Evolutionary conservation across 108 stramenopile species (phyloP).

Genomic region (Bacterosira constricta): DNA sequence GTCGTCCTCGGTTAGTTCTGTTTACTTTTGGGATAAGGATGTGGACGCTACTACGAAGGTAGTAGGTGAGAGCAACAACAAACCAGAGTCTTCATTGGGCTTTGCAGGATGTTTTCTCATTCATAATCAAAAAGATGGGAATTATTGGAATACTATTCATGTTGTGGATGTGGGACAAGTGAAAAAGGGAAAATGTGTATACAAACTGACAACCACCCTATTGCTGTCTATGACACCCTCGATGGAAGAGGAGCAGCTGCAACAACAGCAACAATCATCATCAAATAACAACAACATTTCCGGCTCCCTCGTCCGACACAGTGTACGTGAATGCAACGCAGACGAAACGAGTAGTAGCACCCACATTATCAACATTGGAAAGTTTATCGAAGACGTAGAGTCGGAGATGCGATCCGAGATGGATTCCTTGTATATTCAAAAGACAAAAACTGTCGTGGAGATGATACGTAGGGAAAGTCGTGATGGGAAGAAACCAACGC

Average conservation of each 20-base stretch:
- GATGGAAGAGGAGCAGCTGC: background rate
- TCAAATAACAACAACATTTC: slow-evolving; percentile 18
- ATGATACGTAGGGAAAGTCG: slow-evolving; percentile 54
- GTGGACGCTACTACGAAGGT: slow-evolving; percentile 14
- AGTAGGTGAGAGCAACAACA: slow-evolving; percentile 27
- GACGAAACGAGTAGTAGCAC: background rate
- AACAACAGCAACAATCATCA: background rate
- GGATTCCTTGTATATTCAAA: slow-evolving; percentile 89
- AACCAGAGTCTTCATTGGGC: slow-evolving; percentile 8
- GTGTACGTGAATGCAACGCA: slow-evolving; percentile 7
- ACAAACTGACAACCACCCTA: slow-evolving; percentile 86
- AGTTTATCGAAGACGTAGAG: slow-evolving; percentile 94
- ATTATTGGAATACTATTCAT: slow-evolving; percentile 91
- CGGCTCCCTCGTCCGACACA: slow-evolving; percentile 27
- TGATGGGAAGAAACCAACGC: background rate
- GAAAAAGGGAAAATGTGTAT: slow-evolving; percentile 44
- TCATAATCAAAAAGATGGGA: slow-evolving; percentile 53
- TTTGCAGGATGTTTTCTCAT: slow-evolving; percentile 90
- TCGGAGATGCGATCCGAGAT: slow-evolving; percentile 78
- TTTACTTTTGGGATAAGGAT: slow-evolving; percentile 87
- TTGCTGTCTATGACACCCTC: slow-evolving; percentile 57
- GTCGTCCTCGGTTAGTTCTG: slow-evolving; percentile 77
- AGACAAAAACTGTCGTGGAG: slow-evolving; percentile 84
- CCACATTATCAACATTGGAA: slow-evolving; percentile 93
- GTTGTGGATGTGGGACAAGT: slow-evolving; percentile 71